Evolutionary conservation across 2,329 filamentous ascomycete genomes (phyloP).

Genomic region (Paecilomyces sp.): DNA sequence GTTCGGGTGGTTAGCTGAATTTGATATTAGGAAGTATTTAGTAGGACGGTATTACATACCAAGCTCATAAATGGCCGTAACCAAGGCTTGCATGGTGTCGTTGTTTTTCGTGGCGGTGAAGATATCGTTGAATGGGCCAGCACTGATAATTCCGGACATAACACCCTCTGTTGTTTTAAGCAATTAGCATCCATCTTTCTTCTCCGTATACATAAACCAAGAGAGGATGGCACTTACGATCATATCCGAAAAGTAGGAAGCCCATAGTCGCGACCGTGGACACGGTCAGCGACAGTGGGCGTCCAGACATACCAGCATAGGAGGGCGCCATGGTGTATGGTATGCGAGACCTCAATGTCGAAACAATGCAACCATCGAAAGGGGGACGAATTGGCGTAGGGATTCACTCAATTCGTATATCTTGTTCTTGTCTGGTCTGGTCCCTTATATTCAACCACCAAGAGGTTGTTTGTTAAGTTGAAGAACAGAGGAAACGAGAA

Average conservation of each 20-base stretch:
- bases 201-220: too few relatives aligned
- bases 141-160: conserved; percentile 32
- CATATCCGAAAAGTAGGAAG: conserved; percentile 55
- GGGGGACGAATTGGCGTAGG: neutral
- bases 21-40: neutral
- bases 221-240: conserved; percentile 32
- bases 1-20: neutral
- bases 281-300: conserved; percentile 49
- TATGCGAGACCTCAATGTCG: neutral
- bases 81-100: conserved; percentile 41
- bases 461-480: neutral
- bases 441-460: neutral
- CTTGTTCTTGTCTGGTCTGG: neutral
- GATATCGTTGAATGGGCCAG: conserved; percentile 23
- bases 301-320: conserved; percentile 55
- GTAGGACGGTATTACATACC: conserved; percentile 13
- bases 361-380: neutral
- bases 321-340: conserved; percentile 42
- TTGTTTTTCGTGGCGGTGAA: conserved; percentile 29
- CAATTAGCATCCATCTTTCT: neutral
- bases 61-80: conserved; percentile 45
- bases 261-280: conserved; percentile 59
- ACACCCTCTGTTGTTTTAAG: conserved; percentile 21
- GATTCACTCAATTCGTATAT: neutral
- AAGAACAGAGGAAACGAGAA: neutral